Evolutionary conservation across 306 rosid species (phyloP).

Genomic region (Quercus berberidifolia): DNA sequence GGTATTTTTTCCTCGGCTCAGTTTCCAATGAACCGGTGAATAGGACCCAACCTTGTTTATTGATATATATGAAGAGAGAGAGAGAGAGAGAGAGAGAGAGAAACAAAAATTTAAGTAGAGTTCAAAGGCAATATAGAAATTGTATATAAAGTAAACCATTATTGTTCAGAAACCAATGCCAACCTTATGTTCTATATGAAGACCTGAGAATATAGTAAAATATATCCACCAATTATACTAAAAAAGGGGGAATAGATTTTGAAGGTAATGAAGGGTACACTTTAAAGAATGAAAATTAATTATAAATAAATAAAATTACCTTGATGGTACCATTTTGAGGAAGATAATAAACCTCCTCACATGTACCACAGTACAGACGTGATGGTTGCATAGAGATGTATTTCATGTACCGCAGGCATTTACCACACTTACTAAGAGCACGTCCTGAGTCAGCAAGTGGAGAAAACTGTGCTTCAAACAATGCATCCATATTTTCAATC

Average conservation of each 20-base stretch:
- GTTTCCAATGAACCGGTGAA: background rate
- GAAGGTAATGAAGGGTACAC: background rate
- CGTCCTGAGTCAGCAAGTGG: slow-evolving; percentile 81
- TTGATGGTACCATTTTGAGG: slow-evolving; percentile 87
- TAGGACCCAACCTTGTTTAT: background rate
- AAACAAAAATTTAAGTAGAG: background rate
- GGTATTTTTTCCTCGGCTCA: background rate
- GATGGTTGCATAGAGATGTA: slow-evolving; percentile 76
- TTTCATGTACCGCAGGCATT: slow-evolving; percentile 95
- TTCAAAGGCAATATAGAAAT: background rate
- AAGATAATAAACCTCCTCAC: slow-evolving; percentile 93
- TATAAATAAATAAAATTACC: slow-evolving; percentile 40
- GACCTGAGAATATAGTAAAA: background rate
- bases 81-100: background rate
- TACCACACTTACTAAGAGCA: slow-evolving; percentile 82
- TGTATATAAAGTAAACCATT: background rate
- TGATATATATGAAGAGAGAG: background rate
- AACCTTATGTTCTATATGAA: background rate
- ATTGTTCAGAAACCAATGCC: background rate
- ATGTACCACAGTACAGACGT: slow-evolving; percentile 77
- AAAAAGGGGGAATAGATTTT: background rate
- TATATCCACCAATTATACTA: background rate
- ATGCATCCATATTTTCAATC: slow-evolving; percentile 96
- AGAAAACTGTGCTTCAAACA: slow-evolving; percentile 95
- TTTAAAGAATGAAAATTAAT: slow-evolving; percentile 7